phyloP scores from a whole-genome alignment of 768 basidiomycete genomes.

The Pleurotus citrinopileatus region DNA sequence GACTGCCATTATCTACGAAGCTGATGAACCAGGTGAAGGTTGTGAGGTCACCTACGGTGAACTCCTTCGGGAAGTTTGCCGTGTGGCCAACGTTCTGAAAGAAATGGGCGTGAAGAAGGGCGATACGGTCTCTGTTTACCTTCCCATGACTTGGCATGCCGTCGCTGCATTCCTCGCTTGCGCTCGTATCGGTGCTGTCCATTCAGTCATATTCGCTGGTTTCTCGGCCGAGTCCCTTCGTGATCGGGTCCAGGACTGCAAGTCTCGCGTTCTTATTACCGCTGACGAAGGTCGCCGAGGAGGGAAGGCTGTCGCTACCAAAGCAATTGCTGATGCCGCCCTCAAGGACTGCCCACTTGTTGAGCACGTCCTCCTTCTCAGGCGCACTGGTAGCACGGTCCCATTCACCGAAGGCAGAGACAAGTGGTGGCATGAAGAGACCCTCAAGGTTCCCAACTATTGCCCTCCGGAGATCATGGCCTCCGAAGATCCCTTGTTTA shows the following conservation, averaged over 20 bases:
- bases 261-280: conserved; percentile 88
- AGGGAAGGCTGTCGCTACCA: conserved; percentile 93
- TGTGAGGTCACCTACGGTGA: conserved; percentile 75
- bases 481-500: conserved; percentile 96
- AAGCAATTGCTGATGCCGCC: conserved; percentile 90
- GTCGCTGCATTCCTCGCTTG: conserved; percentile 97
- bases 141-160: conserved; percentile 95
- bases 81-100: conserved; percentile 90
- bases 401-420: conserved; percentile 84
- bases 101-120: conserved; percentile 90
- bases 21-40: conserved; percentile 87
- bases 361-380: conserved; percentile 88
- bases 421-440: conserved; percentile 96
- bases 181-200: conserved; percentile 93
- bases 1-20: conserved; percentile 98
- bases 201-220: conserved; percentile 97
- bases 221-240: conserved; percentile 94
- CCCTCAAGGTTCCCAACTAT: conserved; percentile 77
- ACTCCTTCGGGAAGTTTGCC: conserved; percentile 87
- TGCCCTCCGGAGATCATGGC: conserved; percentile 87
- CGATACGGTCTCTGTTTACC: conserved; percentile 89
- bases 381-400: conserved; percentile 81
- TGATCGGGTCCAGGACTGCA: conserved; percentile 89
- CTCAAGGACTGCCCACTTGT: conserved; percentile 81
- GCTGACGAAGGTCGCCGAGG: conserved; percentile 93